phyloP scores from a whole-genome alignment of 495 filamentous ascomycete species.

The Aspergillus campestris region DNA sequence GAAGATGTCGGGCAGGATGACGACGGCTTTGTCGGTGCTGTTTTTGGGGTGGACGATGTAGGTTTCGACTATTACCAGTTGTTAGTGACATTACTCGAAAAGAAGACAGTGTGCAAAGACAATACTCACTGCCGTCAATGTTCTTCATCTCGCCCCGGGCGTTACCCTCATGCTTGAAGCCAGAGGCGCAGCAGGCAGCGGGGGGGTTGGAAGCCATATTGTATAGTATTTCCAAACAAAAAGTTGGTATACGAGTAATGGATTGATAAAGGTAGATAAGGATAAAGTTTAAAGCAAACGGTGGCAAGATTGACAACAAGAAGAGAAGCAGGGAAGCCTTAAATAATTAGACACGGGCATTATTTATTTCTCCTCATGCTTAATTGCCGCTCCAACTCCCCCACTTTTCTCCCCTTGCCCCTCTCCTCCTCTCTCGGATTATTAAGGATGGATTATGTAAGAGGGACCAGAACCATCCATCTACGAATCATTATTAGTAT shows the following conservation, averaged over 20 bases:
- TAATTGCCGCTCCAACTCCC: too few relatives aligned
- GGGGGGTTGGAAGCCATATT: slow-evolving; percentile 52
- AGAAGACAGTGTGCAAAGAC: neutral
- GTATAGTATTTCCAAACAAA: slow-evolving; percentile 8
- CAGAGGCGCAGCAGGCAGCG: slow-evolving; percentile 47
- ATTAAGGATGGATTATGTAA: too few relatives aligned
- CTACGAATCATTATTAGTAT: too few relatives aligned
- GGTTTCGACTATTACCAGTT: slow-evolving; percentile 23
- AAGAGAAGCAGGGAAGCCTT: neutral
- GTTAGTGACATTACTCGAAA: neutral
- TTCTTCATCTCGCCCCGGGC: slow-evolving; percentile 34
- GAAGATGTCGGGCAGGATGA: slow-evolving; percentile 57
- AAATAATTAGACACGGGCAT: neutral
- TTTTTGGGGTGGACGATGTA: slow-evolving; percentile 36
- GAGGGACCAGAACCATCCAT: too few relatives aligned
- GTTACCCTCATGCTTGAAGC: slow-evolving; percentile 42
- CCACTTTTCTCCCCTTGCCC: too few relatives aligned
- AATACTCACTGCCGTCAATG: slow-evolving; percentile 32
- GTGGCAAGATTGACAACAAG: neutral
- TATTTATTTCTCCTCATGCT: too few relatives aligned
- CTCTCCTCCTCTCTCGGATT: too few relatives aligned
- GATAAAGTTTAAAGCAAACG: too few relatives aligned
- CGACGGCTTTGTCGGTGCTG: slow-evolving; percentile 34
- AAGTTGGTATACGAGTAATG: too few relatives aligned
- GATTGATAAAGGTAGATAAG: too few relatives aligned